phyloP scores from a whole-genome alignment of 179 eudicot genomes.

The Beta macrorhiza region DNA sequence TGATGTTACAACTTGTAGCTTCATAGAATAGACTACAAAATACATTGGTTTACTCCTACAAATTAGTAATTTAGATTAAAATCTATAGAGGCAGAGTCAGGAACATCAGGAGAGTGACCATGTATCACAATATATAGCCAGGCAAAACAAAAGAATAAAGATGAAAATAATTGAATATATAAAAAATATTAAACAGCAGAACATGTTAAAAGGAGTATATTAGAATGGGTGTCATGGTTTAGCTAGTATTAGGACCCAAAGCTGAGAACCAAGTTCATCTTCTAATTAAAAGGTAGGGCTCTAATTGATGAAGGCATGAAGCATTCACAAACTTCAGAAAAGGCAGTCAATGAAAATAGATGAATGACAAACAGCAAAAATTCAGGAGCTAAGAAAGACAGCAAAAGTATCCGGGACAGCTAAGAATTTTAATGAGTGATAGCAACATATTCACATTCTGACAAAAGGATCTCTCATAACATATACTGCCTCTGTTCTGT shows the following conservation, averaged over 20 bases:
- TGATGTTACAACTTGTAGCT: conserved; percentile 9
- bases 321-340: background rate
- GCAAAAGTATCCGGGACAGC: background rate
- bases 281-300: background rate
- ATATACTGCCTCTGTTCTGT: too few relatives aligned
- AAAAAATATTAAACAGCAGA: too few relatives aligned
- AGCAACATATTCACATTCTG: background rate
- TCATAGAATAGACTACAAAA: background rate
- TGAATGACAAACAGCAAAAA: background rate
- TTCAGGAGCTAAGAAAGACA: conserved; percentile 1
- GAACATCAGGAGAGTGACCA: background rate
- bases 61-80: background rate
- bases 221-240: background rate
- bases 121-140: background rate
- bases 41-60: background rate
- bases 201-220: background rate
- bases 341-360: background rate
- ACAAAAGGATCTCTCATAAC: background rate
- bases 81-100: background rate
- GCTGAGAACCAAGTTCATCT: background rate
- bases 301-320: background rate
- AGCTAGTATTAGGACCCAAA: background rate
- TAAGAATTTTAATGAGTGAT: background rate
- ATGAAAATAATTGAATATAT: too few relatives aligned
- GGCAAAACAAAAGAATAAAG: background rate